Evolutionary conservation across 2,329 filamentous ascomycete species (phyloP), one percentile per base, ranked within the genome.

Genomic region (Aspergillus texensis): DNA sequence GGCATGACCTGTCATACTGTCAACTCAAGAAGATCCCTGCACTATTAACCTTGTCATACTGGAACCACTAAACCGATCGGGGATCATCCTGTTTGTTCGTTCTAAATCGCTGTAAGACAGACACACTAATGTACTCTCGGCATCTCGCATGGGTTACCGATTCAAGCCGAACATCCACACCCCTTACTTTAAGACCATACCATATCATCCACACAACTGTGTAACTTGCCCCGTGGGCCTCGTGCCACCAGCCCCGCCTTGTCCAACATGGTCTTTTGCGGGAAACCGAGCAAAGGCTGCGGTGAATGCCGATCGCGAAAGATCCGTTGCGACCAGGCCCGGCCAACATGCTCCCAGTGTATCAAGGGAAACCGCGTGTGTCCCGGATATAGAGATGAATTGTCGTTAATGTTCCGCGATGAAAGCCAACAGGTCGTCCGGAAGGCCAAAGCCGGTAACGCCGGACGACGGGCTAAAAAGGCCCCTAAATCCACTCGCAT

Each of bases 391-490:
- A 82, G 88, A 67, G 87, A 89, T 66, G 85, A 88, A 73, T 77
- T 89, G 39, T 87, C 86, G 36, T 79, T 89, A 62, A 85, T 89
- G 83, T 90, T 90, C 72, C 85, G 87, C 43, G 87, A 90, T 77
- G 87, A 90, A 76, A 89, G 85, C 69, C 84, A 80, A 68, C 86
- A 88, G 69, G 86, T 89, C 53, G 84, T 86, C 30, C 82, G 82
- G 65, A 89, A 87, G 43, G 43, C 64, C 46, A 66, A 62, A 36
- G 67, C 61, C 10, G 56, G 60, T 12, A 39, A 43, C 28, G 43
- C 61, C 24, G 39, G 56, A 24, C 61, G 61, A 14, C 61, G 61
- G 21, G 26, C 64, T 28, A 65, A 58, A 41, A 67, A 62, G 43
- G 21, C 62, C 8, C 36, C 59, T n/a, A 61, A 46, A 9, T 39